Evolutionary conservation across 495 filamentous ascomycete genomes (phyloP).

Genomic region (Daldinia decipiens): DNA sequence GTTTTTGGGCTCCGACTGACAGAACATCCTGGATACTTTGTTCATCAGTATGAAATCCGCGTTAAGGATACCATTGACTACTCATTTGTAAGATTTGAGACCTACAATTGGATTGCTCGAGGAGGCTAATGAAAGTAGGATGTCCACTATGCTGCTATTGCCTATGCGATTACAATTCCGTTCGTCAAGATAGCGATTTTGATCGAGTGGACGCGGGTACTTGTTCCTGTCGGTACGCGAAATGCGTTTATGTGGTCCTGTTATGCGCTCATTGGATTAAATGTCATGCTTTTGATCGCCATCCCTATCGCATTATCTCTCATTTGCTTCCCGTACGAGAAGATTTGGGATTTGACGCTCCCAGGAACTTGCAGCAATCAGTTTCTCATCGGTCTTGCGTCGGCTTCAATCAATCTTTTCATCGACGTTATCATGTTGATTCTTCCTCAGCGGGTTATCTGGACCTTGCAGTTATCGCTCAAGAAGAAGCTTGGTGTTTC

Average conservation of each 20-base stretch:
- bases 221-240: conserved; percentile 40
- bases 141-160: conserved; percentile 31
- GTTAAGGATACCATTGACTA: conserved; percentile 29
- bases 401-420: conserved; percentile 46
- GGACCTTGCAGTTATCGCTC: conserved; percentile 47
- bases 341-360: conserved; percentile 46
- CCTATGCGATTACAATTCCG: conserved; percentile 37
- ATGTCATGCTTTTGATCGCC: conserved; percentile 44
- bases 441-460: conserved; percentile 53
- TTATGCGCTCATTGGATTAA: conserved; percentile 42
- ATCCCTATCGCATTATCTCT: conserved; percentile 41
- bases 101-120: too few species aligned
- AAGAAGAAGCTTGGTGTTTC: conserved; percentile 49
- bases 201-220: conserved; percentile 39
- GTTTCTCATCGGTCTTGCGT: conserved; percentile 33
- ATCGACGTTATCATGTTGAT: conserved; percentile 52
- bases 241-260: conserved; percentile 48
- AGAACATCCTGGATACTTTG: conserved; percentile 43
- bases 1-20: conserved; percentile 26
- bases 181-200: conserved; percentile 42
- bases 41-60: conserved; percentile 47
- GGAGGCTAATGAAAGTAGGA: conserved; percentile 13
- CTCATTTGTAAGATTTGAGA: not conserved
- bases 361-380: conserved; percentile 41
- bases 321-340: conserved; percentile 55